Base-by-base conservation (phyloP, 2,329 filamentous ascomycete genomes). In the Aspergillus sp. region DNA sequence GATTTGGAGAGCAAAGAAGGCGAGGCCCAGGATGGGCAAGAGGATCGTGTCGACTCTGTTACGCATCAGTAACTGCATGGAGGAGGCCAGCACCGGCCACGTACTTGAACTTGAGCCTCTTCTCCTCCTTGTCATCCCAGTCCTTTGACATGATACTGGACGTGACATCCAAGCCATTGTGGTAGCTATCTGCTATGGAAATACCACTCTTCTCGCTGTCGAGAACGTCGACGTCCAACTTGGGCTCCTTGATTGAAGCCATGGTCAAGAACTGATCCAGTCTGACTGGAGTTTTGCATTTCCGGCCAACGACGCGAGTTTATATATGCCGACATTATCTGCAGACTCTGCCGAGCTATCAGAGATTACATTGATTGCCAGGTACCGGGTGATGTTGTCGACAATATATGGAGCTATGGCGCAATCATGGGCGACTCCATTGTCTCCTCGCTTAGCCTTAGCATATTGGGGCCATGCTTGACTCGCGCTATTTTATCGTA, bases 1-100 rank as follows among this genome's bases (percentile, higher is more conserved):
- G 54, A 71, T 63, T 15, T 72, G 83, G 2, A 87, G 73, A 0
- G 82, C 83, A 56, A 87, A 86, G 73, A 87, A 87, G 19, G 68
- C 70, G 31, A 70, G 61, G 4, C 67, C 69, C 12, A 72, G 68
- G 24, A 65, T 65, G 0, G 70, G 69, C 6, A 72, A 47, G 4
- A 72, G 62, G 44, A 69, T 70, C 4, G 70, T 63, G 53, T 72
- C 70, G 15, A 71, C 55, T 31, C 69, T 72, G 17, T 2, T 24
- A 9, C 19, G 17, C 14, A 3, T 43, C 62, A 21, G 49, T 51
- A 44, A 14, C 21, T 7, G 33, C 21, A 6, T 46, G 31, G 12
- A 23, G 39, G 27, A 14, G 5, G 14, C 3, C 2, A 21, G 35
- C 27, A 37, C 3, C 14, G 8, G 23, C 12, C 15, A 62, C 68